A percentile compares a stretch with the other conserved stretches of the same genome.
These are phyloP conservation scores for Gossypium davidsonii DNA, from an alignment of 441 rosid genomes.

Conservation along the genomic window DNA sequence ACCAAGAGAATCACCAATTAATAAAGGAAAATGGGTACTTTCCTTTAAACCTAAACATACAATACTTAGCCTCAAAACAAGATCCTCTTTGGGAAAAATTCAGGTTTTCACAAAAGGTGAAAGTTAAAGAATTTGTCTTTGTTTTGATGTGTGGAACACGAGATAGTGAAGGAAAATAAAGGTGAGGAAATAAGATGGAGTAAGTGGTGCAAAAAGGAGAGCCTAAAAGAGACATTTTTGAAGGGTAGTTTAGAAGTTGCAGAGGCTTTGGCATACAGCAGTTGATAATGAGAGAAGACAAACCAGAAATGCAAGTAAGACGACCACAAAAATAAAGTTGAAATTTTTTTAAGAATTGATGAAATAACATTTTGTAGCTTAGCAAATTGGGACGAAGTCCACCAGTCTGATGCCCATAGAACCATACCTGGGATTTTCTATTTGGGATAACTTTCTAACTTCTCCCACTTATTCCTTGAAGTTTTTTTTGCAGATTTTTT, in stretches of 20 bases:
- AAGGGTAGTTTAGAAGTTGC: conserved; percentile 23
- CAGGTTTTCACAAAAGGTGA: conserved; percentile 1
- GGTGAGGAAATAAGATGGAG: conserved; percentile 17
- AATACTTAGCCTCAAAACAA: neutral
- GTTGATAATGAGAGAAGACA: too few species aligned
- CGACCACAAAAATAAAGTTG: neutral
- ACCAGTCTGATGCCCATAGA: too few species aligned
- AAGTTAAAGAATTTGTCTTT: conserved; percentile 14
- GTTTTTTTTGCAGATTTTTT: too few species aligned
- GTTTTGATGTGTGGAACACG: conserved; percentile 17
- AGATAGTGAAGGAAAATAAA: conserved; percentile 9
- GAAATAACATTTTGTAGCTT: neutral
- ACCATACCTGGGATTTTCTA: neutral
- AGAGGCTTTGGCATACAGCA: too few species aligned
- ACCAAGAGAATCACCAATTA: conserved; percentile 43
- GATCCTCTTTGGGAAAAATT: neutral
- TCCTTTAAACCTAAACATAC: conserved; percentile 9
- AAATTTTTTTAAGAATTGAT: too few species aligned
- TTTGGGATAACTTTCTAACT: neutral
- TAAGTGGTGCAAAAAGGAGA: conserved; percentile 5
- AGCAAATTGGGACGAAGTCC: neutral
- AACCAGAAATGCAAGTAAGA: too few species aligned
- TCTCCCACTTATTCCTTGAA: too few species aligned
- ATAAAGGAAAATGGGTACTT: conserved; percentile 30
- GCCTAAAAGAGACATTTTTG: conserved; percentile 26